These are phyloP conservation scores for Botryotinia convoluta DNA, from an alignment of 2,329 filamentous ascomycete genomes.

Conservation along the genomic window DNA sequence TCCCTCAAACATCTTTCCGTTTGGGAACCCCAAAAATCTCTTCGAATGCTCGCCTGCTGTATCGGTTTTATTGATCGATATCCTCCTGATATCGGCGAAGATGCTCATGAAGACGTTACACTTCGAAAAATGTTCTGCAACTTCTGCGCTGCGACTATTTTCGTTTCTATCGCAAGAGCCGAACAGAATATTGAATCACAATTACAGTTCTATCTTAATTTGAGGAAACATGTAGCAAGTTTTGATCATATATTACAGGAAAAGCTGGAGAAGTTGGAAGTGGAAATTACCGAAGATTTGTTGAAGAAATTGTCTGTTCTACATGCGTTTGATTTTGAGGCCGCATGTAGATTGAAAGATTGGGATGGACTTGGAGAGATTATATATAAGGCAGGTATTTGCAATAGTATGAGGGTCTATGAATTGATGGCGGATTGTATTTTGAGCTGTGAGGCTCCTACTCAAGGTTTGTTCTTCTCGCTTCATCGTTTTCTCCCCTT, in stretches of 20 bases:
- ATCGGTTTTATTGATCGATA: conserved; percentile 52
- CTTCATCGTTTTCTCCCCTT: background rate
- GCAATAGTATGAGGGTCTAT: conserved; percentile 48
- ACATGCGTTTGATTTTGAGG: conserved; percentile 77
- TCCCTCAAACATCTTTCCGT: conserved; percentile 58
- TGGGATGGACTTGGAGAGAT: conserved; percentile 66
- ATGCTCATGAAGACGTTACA: conserved; percentile 48
- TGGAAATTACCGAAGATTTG: conserved; percentile 51
- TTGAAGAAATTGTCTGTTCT: conserved; percentile 62
- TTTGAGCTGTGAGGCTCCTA: conserved; percentile 52
- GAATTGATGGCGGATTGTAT: conserved; percentile 67
- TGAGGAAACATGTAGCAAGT: conserved; percentile 57
- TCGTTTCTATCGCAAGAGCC: conserved; percentile 51
- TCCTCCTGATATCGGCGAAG: conserved; percentile 45
- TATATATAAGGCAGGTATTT: conserved; percentile 51
- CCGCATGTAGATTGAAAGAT: conserved; percentile 60
- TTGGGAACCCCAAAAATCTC: conserved; percentile 53
- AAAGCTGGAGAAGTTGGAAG: conserved; percentile 43
- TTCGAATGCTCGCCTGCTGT: conserved; percentile 56
- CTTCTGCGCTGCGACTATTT: conserved; percentile 59
- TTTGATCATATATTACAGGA: conserved; percentile 53
- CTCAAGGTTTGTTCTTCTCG: conserved; percentile 43
- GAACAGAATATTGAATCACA: conserved; percentile 50
- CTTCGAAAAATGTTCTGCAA: conserved; percentile 67
- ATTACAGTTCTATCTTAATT: conserved; percentile 59